These are phyloP conservation scores for Nothophytophthora sp. DNA, from an alignment of 352 stramenopile species.

Conservation along the genomic window DNA sequence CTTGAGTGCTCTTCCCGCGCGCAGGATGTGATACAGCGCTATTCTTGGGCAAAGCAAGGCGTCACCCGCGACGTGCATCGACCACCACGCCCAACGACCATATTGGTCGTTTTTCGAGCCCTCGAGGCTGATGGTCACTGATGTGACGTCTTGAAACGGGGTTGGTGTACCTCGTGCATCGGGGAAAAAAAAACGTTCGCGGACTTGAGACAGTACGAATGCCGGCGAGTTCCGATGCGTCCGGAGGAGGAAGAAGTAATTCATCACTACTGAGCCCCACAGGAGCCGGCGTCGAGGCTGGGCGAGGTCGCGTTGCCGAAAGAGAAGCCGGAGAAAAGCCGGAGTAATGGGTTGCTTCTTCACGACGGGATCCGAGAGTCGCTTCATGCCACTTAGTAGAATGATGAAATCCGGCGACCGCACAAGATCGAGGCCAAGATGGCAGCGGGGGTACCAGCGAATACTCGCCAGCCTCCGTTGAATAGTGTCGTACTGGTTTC, in stretches of 20 bases:
- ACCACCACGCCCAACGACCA: slow-evolving; percentile 1
- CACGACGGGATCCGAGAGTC: neutral
- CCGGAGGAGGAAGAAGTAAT: slow-evolving; percentile 11
- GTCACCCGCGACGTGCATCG: slow-evolving; percentile 7
- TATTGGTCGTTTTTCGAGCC: slow-evolving; percentile 12
- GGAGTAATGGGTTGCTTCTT: slow-evolving; percentile 9
- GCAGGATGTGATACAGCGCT: no score
- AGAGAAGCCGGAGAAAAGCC: slow-evolving; percentile 7
- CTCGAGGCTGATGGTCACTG: slow-evolving; percentile 3
- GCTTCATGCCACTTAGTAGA: neutral
- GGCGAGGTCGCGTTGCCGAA: neutral
- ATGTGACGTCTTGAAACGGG: neutral
- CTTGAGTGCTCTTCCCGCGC: no score
- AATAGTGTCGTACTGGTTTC: slow-evolving; percentile 10
- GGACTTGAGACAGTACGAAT: slow-evolving; percentile 1
- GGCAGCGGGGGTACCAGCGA: slow-evolving; percentile 4
- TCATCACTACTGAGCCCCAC: slow-evolving; percentile 6
- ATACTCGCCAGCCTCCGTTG: neutral
- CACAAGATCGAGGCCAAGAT: neutral
- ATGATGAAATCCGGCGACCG: neutral
- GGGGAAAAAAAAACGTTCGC: slow-evolving; percentile 1
- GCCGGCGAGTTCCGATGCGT: neutral
- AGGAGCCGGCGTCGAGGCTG: neutral
- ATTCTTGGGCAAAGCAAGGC: no score
- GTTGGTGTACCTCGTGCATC: neutral